phyloP scores from a whole-genome alignment of 192 early-diverging fungal species.

The Umbelopsis sp. region DNA sequence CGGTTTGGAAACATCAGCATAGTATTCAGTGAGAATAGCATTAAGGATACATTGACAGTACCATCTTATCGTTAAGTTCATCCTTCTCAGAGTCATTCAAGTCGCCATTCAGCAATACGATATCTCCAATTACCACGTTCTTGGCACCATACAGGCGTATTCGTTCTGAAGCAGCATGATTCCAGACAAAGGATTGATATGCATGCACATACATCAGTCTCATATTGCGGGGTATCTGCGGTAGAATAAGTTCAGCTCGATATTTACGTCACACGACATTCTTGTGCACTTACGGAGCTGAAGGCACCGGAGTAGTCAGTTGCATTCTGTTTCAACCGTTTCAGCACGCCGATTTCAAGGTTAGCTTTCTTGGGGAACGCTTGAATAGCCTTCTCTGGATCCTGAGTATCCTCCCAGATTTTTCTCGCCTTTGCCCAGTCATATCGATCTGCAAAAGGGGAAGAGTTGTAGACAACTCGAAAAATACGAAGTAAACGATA shows the following conservation, averaged over 20 bases:
- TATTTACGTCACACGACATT: not conserved
- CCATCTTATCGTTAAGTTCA: slow-evolving; percentile 19
- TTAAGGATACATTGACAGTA: not conserved
- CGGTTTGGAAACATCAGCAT: too few relatives aligned
- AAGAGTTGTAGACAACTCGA: not conserved
- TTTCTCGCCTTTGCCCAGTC: slow-evolving; percentile 66
- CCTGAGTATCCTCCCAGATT: slow-evolving; percentile 62
- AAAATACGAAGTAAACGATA: not conserved
- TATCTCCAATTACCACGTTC: slow-evolving; percentile 79
- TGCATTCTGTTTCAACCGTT: slow-evolving; percentile 11
- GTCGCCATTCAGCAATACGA: slow-evolving; percentile 57
- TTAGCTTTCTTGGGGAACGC: slow-evolving; percentile 65
- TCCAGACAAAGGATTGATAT: slow-evolving; percentile 97
- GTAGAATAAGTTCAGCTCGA: not conserved
- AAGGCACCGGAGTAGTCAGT: slow-evolving; percentile 66
- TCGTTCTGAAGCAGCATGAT: slow-evolving; percentile 78
- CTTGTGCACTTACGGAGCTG: slow-evolving; percentile 42
- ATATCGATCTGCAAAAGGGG: slow-evolving; percentile 52
- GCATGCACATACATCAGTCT: slow-evolving; percentile 93
- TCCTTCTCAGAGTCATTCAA: slow-evolving; percentile 32
- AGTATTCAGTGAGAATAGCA: too few relatives aligned
- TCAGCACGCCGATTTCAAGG: slow-evolving; percentile 60
- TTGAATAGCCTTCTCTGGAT: slow-evolving; percentile 63
- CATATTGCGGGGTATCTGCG: slow-evolving; percentile 81
- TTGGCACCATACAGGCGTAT: slow-evolving; percentile 64